Evolutionary conservation across 257 asterid genomes (phyloP), one percentile per base, ranked within the genome.

Genomic region (Asclepias syriaca): DNA sequence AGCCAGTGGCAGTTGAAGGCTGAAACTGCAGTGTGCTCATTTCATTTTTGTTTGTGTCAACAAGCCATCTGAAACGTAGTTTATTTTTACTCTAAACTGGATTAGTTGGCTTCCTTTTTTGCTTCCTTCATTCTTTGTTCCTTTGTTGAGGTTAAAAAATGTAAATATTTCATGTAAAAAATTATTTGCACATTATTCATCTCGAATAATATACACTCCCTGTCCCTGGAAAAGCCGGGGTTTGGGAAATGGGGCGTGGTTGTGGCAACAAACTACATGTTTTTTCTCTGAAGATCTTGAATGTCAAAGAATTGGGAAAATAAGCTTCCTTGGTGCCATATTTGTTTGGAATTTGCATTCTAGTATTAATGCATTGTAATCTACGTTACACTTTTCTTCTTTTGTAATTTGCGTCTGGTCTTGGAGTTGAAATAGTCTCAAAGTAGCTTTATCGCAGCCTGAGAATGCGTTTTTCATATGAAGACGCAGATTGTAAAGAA

Each of bases 141-240:
- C 29, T 24, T 54, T 63, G 15, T 12, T 18, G 9, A 55, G 11
- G 32, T 40, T 45, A 65, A 76, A 13, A 65, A 76, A 13, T 71
- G 76, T 76, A 76, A 70, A 63, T 76, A 70, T 53, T 43, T 46
- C 21, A 63, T 65, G 70, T 75, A 60, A 68, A 68, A 68, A 43
- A 37, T 59, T 60, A 22, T 65, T 39, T 24, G 13, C 12, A 5
- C 8, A 39, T 34, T 21, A 3, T 74, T 66, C 39, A 45, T 51
- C 54, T 75, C 11, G 22, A 74, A 29, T 74, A 46, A 45, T 45
- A 57, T 59, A 24, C 2, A 16, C 27, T 46, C 27, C 61, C 15
- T 4, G 21, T 46, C 27, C 61, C 15, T 4, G 21, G 6, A 53
- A 19, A 53, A 18, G 71, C 16, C 14, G 45, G 55, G n/a, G n/a